Base-by-base conservation (phyloP, 176 grass and related monocot species). In the Canna indica region DNA sequence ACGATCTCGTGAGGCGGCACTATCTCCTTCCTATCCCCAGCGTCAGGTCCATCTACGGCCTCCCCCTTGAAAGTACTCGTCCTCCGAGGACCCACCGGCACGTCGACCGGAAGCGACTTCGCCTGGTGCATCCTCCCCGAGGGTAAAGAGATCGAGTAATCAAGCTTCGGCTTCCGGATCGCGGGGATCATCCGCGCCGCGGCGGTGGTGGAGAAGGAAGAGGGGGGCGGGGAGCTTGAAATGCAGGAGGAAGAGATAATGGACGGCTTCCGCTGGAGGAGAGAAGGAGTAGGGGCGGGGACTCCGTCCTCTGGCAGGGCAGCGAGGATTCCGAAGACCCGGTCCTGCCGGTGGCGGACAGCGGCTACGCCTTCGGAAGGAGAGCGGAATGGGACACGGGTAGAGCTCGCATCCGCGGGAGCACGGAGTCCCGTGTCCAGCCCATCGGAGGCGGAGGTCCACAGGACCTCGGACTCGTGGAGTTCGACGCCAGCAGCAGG, bases 1-100 rank as follows among this genome's bases (percentile, higher is more conserved):
- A 90, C 84, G 67, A 92, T 73, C 77, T 93, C 86, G 78, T 99
- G 94, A 8, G 94, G 89, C 56, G 89, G 86, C 52, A 99, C 80
- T 82, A 99, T 90, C 75, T 84, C 83, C 17, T 81, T 83, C 4
- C 36, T 64, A 53, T 80, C 76, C 1, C 83, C 74, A 1, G 78
- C 71, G 7, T 76, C 77, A 7, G 86, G 76, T 27, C 18, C 70
- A 39, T 69, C 80, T 22, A 46, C 20, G 69, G 57, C 57, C 60
- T 76, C 60, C 59, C 45, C 16, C 1, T 46, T 20, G 42, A 42
- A 38, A 17, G 20, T 76, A 29, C 29, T 65, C 7, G 59, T 10
- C 44, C 60, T 64, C 18, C 58, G 39, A 14, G 59, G 42, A 29
- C n/a, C 44, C 27, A 76, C 25, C 18, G 73, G 73, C 11, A 76